Evolutionary conservation across 2,329 filamentous ascomycete genomes (phyloP).

Genomic region (Helotiales sp.): DNA sequence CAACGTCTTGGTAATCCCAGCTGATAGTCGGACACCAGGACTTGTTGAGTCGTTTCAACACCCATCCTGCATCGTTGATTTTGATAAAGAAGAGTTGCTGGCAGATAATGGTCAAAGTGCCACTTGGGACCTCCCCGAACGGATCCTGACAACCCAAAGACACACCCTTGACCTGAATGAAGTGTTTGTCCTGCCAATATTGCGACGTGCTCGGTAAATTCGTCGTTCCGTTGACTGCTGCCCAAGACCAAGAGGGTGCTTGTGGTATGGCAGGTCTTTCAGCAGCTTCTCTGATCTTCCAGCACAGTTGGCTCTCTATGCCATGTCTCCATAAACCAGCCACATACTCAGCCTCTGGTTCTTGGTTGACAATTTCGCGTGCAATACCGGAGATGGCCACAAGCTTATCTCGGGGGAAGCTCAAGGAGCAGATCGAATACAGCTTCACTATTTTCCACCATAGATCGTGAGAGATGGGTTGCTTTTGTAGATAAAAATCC

Average conservation of each 20-base stretch:
- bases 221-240: not conserved
- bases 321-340: slow-evolving; percentile 19
- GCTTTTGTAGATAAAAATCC: not conserved
- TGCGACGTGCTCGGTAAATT: not conserved
- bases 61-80: not conserved
- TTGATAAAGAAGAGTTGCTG: not conserved
- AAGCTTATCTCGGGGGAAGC: slow-evolving; percentile 30
- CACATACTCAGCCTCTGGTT: slow-evolving; percentile 17
- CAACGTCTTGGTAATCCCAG: not conserved
- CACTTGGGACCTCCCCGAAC: not conserved
- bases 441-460: slow-evolving; percentile 18
- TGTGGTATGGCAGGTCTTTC: not conserved
- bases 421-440: slow-evolving; percentile 28
- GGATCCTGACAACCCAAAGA: not conserved
- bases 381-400: slow-evolving; percentile 32
- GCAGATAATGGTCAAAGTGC: not conserved
- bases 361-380: not conserved
- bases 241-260: slow-evolving; percentile 24
- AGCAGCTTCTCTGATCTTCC: not conserved
- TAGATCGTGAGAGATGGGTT: not conserved
- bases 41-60: not conserved
- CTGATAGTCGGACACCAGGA: not conserved
- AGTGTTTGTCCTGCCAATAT: not conserved
- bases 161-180: not conserved
- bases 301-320: slow-evolving; percentile 14